A percentile compares a stretch with the other conserved stretches of the same genome.
Conservation (phyloP, 2,329 filamentous ascomycete genomes). For the Fusarium succisae region DNA sequence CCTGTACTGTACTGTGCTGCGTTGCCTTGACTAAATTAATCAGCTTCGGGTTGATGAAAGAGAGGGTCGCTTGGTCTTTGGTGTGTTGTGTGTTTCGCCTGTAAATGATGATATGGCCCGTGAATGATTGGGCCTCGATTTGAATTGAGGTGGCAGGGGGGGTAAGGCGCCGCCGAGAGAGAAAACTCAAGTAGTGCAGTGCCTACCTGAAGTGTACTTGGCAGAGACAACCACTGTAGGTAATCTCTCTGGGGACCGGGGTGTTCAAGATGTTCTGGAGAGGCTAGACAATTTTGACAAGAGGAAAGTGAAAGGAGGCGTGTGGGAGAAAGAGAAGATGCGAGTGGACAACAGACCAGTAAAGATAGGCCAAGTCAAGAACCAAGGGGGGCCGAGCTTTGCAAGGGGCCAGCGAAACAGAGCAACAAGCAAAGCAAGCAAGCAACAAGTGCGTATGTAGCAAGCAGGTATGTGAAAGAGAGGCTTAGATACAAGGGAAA, state of each 20-base stretch:
- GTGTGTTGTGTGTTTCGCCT: slow-evolving; percentile 27
- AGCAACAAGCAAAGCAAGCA: slow-evolving; percentile 5
- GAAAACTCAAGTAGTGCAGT: slow-evolving; percentile 29
- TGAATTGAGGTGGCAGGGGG: slow-evolving; percentile 26
- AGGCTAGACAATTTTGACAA: slow-evolving; percentile 28
- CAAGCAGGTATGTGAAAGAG: slow-evolving; percentile 21
- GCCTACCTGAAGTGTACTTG: slow-evolving; percentile 32
- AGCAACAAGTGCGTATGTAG: slow-evolving; percentile 11
- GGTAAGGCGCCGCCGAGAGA: slow-evolving; percentile 35
- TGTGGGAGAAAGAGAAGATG: slow-evolving; percentile 32
- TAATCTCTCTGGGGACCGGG: slow-evolving; percentile 31
- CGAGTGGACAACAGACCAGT: slow-evolving; percentile 21
- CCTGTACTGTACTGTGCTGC: not conserved
- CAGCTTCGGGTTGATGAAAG: slow-evolving; percentile 34
- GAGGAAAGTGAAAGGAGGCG: slow-evolving; percentile 29
- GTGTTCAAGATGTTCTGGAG: slow-evolving; percentile 19
- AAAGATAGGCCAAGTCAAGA: slow-evolving; percentile 28
- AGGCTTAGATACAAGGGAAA: slow-evolving; percentile 26
- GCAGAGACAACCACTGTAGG: slow-evolving; percentile 25
- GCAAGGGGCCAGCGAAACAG: slow-evolving; percentile 26
- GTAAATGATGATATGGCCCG: slow-evolving; percentile 35
- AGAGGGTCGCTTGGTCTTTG: slow-evolving; percentile 23
- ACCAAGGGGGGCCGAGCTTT: slow-evolving; percentile 23
- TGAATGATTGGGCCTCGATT: slow-evolving; percentile 34
- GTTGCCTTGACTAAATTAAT: slow-evolving; percentile 38